Base-by-base conservation (phyloP, 805 yeast genomes). In the Zygosaccharomyces gambellarensis region DNA sequence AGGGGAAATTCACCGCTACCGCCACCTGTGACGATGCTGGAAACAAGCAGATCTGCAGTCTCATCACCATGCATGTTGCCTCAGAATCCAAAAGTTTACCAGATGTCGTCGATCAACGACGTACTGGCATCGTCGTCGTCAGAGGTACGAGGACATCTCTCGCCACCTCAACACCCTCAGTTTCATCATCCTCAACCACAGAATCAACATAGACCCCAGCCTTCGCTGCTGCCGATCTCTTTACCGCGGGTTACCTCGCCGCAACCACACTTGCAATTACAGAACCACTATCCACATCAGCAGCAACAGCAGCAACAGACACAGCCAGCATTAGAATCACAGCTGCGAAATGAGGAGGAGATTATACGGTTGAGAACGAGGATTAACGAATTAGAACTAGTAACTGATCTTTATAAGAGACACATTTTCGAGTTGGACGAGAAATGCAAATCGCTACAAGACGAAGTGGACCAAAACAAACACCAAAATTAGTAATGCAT, bases 371-470 rank as follows among this genome's bases (percentile, higher is more conserved):
- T 90, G 54, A 80, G 81, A 55, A 87, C 96, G 0, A 75, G 95
- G 50, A 87, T 90, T 21, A 80, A 86, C 10, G 98, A 92, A 65
- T 76, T 92, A 53, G 98, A 92, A 65, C 74, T 90, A 39, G 96
- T 92, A 36, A 90, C 90, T 60, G 97, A 90, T 63, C 71, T 92
- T 50, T 87, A 89, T 71, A 80, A 87, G 58, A 80, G 92, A 5
- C 79, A 95, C 57, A 87, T 92, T 39, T 73, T 78, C 65, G 96
- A 92, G 63, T 73, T 92, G 55, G 97, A 92, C 47, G 55, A 59
- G 27, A 65, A 54, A 69, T 67, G 69, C 45, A 53, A 53, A 32
- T 36, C 39, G 5, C 44, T 64, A 36, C 66, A 65, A 39, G 39
- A 45, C 17, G 53, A 52, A 43, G 46, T 56, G 6, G 47, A 48